Conservation (phyloP, 148 eudicot genomes). For the Fagopyrum tataricum region DNA sequence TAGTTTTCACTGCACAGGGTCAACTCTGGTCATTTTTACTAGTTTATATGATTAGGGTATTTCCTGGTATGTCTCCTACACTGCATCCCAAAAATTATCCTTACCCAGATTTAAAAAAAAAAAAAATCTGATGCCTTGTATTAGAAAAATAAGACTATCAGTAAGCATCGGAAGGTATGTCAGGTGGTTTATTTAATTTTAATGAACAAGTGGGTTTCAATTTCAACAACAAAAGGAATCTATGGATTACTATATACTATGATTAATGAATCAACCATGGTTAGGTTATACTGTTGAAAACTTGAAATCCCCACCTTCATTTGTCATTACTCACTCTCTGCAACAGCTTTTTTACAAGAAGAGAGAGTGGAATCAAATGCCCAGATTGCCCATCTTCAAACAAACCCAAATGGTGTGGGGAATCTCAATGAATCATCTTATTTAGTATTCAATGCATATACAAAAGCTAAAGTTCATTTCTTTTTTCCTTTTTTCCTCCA, state of each 20-base stretch:
- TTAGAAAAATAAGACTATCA: not conserved
- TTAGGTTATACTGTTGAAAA: not conserved
- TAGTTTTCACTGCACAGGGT: not conserved
- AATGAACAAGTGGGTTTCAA: not conserved
- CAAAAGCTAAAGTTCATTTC: not conserved
- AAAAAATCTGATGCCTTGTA: not conserved
- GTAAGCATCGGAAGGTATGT: constrained; percentile 1
- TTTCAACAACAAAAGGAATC: constrained; percentile 7
- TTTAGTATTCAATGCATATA: constrained; percentile 7
- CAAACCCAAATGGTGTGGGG: not conserved
- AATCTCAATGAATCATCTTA: constrained; percentile 6
- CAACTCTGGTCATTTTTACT: not conserved
- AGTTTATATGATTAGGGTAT: not conserved
- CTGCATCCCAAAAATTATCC: constrained; percentile 3
- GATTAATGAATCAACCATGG: not conserved
- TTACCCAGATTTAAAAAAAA: not conserved
- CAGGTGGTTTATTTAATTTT: constrained; percentile 6
- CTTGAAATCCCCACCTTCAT: not conserved
- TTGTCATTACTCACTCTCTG: constrained; percentile 6
- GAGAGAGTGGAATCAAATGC: constrained; percentile 9
- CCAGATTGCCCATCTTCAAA: constrained; percentile 9
- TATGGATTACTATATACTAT: not conserved
- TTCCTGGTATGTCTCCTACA: not conserved
- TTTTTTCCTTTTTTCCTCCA: not conserved
- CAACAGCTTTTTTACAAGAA: constrained; percentile 1